phyloP scores from a whole-genome alignment of 352 stramenopile species.

The Aphanomyces astaci region DNA sequence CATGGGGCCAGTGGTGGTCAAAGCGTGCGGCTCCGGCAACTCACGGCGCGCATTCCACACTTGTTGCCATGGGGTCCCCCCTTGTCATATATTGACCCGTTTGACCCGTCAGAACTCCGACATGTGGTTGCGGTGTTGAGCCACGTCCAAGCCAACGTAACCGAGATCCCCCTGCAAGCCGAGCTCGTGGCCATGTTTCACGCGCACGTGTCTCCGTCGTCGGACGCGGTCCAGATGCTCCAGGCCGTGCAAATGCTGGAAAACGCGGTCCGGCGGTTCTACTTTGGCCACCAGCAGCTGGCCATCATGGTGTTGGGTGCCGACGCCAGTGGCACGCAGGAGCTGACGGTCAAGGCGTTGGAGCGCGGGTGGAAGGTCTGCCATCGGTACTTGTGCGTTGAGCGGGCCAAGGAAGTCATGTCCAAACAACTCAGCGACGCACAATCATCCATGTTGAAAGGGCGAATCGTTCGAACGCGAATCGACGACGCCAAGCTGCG shows the following conservation, averaged over 20 bases:
- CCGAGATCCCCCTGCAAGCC: neutral
- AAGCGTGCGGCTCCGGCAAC: slow-evolving; percentile 9
- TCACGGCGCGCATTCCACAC: slow-evolving; percentile 3
- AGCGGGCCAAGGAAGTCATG: slow-evolving; percentile 12
- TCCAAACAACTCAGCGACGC: neutral
- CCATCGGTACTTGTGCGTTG: slow-evolving; percentile 14
- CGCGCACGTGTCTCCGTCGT: neutral
- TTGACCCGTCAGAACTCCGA: neutral
- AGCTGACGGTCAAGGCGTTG: slow-evolving; percentile 16
- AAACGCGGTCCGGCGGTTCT: slow-evolving; percentile 17
- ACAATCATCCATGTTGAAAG: neutral
- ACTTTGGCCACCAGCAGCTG: slow-evolving; percentile 20
- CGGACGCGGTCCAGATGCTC: slow-evolving; percentile 5
- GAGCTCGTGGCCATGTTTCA: slow-evolving; percentile 11
- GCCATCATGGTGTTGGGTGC: slow-evolving; percentile 20
- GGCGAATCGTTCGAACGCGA: slow-evolving; percentile 8
- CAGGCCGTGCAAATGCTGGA: slow-evolving; percentile 20
- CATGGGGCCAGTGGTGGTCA: slow-evolving; percentile 13
- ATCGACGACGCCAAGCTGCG: neutral
- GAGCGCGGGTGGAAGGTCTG: slow-evolving; percentile 18
- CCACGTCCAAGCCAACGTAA: neutral
- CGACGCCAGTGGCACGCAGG: slow-evolving; percentile 4
- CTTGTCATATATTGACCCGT: neutral
- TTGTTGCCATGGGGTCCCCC: neutral
- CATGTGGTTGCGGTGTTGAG: neutral